These are phyloP conservation scores for Ustilago hordei DNA, from an alignment of 1,284 basidiomycete genomes.

Conservation along the genomic window DNA sequence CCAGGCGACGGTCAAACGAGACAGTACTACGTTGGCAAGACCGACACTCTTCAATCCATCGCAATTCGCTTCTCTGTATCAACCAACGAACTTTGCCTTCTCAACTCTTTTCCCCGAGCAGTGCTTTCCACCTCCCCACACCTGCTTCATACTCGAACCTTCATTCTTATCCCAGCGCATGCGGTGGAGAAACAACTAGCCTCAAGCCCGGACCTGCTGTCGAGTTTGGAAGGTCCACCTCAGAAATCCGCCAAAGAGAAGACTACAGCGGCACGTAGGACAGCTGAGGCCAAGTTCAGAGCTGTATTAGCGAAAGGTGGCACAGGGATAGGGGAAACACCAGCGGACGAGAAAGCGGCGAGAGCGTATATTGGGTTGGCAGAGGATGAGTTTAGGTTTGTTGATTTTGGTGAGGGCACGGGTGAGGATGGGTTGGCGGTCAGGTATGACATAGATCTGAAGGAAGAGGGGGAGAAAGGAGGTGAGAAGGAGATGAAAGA, in stretches of 20 bases:
- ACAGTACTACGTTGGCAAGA: conserved; percentile 46
- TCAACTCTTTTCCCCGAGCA: conserved; percentile 43
- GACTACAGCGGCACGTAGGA: conserved; percentile 27
- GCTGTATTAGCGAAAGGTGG: conserved; percentile 23
- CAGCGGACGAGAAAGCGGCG: conserved; percentile 49
- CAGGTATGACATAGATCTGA: conserved; percentile 19
- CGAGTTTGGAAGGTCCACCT: conserved; percentile 35
- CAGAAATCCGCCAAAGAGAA: conserved; percentile 32
- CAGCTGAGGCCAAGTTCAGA: conserved; percentile 43
- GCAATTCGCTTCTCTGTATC: conserved; percentile 44
- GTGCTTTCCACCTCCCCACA: conserved; percentile 47
- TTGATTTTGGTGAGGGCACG: conserved; percentile 52
- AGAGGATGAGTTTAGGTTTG: conserved; percentile 45
- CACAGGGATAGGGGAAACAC: conserved; percentile 26
- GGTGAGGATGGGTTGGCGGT: conserved; percentile 19
- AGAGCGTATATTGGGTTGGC: conserved; percentile 49
- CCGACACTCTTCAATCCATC: conserved; percentile 46
- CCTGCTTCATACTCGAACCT: conserved; percentile 52
- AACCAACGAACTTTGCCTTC: conserved; percentile 35
- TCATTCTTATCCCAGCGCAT: conserved; percentile 48
- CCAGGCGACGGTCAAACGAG: conserved; percentile 26
- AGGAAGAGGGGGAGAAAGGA: background rate
- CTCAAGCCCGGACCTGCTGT: conserved; percentile 14
- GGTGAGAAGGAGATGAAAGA: conserved; percentile 17
- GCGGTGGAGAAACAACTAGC: conserved; percentile 40